A percentile compares a stretch with the other conserved stretches of the same genome.
These are phyloP conservation scores for Multifurca ochricompacta DNA, from an alignment of 768 basidiomycete genomes.

Conservation along the genomic window DNA sequence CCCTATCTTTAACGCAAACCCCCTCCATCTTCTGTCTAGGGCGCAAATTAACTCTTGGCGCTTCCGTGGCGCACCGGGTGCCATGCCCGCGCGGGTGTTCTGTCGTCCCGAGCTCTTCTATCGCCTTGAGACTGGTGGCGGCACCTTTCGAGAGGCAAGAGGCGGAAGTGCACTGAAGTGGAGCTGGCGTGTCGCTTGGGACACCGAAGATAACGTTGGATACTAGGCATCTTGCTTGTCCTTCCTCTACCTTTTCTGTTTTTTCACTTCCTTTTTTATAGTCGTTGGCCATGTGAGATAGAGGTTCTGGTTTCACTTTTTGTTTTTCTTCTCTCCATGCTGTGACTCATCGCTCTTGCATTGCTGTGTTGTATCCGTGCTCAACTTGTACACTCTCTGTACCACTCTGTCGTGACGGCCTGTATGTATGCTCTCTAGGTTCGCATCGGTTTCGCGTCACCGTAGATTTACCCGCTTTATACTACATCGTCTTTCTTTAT, in stretches of 20 bases:
- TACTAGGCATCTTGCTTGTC: neutral
- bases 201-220: slow-evolving; percentile 2
- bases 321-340: neutral
- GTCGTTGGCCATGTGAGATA: neutral
- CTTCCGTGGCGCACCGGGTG: slow-evolving; percentile 26
- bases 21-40: slow-evolving; percentile 47
- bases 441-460: neutral
- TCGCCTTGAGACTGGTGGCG: slow-evolving; percentile 8
- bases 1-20: slow-evolving; percentile 53
- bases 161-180: slow-evolving; percentile 18
- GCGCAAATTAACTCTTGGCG: slow-evolving; percentile 52
- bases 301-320: neutral
- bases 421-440: neutral
- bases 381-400: slow-evolving; percentile 7
- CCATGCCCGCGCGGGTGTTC: slow-evolving; percentile 32
- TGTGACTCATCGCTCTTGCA: neutral
- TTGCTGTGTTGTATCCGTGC: slow-evolving; percentile 4
- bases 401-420: neutral
- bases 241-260: neutral
- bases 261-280: neutral
- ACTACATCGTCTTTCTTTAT: neutral
- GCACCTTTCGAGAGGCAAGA: neutral
- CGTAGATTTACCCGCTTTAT: slow-evolving; percentile 4
- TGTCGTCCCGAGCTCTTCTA: slow-evolving; percentile 16
- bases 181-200: slow-evolving; percentile 20